These are phyloP conservation scores for Metschnikowia sp. DNA, from an alignment of 805 yeast species.

Conservation along the genomic window DNA sequence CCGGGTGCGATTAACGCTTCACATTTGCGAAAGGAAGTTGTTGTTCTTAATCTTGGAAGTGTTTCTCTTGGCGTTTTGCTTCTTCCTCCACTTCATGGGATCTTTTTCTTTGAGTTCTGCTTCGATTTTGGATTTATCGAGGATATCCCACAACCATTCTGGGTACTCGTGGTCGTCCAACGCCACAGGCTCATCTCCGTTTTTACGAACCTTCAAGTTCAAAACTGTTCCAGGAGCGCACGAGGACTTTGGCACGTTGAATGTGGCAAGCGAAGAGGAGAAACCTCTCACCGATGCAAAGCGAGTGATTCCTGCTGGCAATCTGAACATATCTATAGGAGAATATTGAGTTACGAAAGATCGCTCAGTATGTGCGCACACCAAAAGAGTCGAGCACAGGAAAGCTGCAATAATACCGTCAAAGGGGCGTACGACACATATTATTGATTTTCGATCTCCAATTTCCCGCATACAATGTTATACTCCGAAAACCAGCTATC, in stretches of 20 bases:
- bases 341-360: background rate
- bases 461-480: no score
- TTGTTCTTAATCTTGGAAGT: slow-evolving; percentile 68
- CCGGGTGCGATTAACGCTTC: slow-evolving; percentile 4
- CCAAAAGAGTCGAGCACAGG: background rate
- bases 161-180: slow-evolving; percentile 87
- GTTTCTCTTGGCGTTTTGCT: slow-evolving; percentile 63
- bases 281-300: slow-evolving; percentile 9
- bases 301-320: slow-evolving; percentile 7
- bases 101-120: slow-evolving; percentile 58
- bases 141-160: slow-evolving; percentile 86
- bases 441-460: no score
- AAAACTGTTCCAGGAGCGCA: slow-evolving; percentile 71
- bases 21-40: slow-evolving; percentile 59
- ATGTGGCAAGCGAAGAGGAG: slow-evolving; percentile 7
- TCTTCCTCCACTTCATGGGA: slow-evolving; percentile 61
- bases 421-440: background rate
- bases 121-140: slow-evolving; percentile 63
- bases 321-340: slow-evolving; percentile 7
- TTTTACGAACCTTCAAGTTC: slow-evolving; percentile 69
- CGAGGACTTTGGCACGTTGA: slow-evolving; percentile 35
- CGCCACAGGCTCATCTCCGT: slow-evolving; percentile 87
- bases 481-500: no score
- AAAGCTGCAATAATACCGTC: background rate
- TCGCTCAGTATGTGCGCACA: background rate